A percentile compares a stretch with the other conserved stretches of the same genome.
Evolutionary conservation across 1,284 basidiomycete species (phyloP).

Genomic region (Schizophyllum amplum): DNA sequence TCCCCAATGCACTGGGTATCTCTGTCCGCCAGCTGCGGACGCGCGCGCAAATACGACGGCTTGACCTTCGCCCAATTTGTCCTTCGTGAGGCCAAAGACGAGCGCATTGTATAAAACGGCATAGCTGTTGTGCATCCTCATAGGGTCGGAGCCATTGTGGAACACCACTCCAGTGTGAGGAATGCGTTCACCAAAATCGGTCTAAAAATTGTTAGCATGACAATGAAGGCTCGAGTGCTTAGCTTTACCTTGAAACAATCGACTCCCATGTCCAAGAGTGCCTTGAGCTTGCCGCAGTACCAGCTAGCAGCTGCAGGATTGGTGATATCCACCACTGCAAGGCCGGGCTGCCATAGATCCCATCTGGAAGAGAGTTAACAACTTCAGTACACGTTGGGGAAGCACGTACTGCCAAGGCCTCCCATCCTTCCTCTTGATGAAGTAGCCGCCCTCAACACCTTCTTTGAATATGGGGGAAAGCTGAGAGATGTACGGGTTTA

Average conservation of each 20-base stretch:
- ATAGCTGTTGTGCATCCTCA: conserved; percentile 60
- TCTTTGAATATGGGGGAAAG: conserved; percentile 64
- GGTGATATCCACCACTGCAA: conserved; percentile 66
- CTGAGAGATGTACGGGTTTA: conserved; percentile 66
- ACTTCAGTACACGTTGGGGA: too few species aligned
- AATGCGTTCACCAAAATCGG: conserved; percentile 63
- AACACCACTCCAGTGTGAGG: conserved; percentile 56
- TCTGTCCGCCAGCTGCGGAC: conserved; percentile 34
- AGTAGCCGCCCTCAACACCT: conserved; percentile 55
- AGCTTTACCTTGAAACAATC: conserved; percentile 63
- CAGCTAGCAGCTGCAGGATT: conserved; percentile 62
- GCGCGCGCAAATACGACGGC: conserved; percentile 66
- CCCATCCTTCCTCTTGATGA: conserved; percentile 63
- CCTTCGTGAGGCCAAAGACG: conserved; percentile 55
- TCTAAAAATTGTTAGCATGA: too few species aligned
- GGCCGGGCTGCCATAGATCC: conserved; percentile 51
- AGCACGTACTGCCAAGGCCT: conserved; percentile 67
- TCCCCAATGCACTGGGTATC: conserved; percentile 55
- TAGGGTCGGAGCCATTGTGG: conserved; percentile 64
- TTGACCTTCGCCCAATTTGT: conserved; percentile 53
- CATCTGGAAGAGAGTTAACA: neutral
- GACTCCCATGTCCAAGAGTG: conserved; percentile 61
- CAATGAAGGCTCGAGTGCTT: too few species aligned
- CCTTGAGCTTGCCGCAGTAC: conserved; percentile 53
- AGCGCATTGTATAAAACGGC: conserved; percentile 62